Evolutionary conservation across 495 filamentous ascomycete genomes (phyloP), one percentile per base, ranked within the genome.

Genomic region (Podospora australis): DNA sequence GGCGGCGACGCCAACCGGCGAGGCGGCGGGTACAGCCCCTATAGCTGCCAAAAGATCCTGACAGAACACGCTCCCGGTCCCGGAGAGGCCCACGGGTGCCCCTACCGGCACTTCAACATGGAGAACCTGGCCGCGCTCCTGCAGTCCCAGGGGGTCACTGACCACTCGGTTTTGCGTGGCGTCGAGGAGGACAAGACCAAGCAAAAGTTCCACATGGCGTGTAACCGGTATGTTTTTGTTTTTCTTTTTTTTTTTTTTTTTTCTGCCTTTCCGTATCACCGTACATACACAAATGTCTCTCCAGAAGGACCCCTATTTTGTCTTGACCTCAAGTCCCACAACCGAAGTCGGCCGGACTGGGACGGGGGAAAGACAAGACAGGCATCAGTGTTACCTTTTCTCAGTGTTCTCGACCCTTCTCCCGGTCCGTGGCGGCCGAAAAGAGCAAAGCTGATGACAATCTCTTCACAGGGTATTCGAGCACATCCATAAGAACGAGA

Each of bases 391-490:
- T n/a, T n/a, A n/a, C n/a, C n/a, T n/a, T n/a, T n/a, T n/a, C n/a
- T n/a, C n/a, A n/a, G n/a, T n/a, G n/a, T n/a, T n/a, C n/a, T n/a
- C n/a, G n/a, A n/a, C n/a, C n/a, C n/a, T n/a, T n/a, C n/a, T n/a
- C n/a, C n/a, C n/a, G n/a, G n/a, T n/a, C n/a, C n/a, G n/a, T n/a
- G n/a, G n/a, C n/a, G n/a, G n/a, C n/a, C n/a, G n/a, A n/a, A n/a
- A n/a, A n/a, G n/a, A n/a, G n/a, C n/a, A n/a, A n/a, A n/a, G n/a
- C n/a, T n/a, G n/a, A n/a, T n/a, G n/a, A n/a, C n/a, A n/a, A n/a
- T n/a, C n/a, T n/a, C n/a, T n/a, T n/a, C n/a, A n/a, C n/a, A 78
- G 77, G 11, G 92, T 99, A 7, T 99, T 97, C 64, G 94, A 99
- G 56, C 80, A 80, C 56, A 65, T 81, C 14, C 90, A 97, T 67